Evolutionary conservation across 108 stramenopile genomes (phyloP).

Genomic region (Fistulifera solaris): DNA sequence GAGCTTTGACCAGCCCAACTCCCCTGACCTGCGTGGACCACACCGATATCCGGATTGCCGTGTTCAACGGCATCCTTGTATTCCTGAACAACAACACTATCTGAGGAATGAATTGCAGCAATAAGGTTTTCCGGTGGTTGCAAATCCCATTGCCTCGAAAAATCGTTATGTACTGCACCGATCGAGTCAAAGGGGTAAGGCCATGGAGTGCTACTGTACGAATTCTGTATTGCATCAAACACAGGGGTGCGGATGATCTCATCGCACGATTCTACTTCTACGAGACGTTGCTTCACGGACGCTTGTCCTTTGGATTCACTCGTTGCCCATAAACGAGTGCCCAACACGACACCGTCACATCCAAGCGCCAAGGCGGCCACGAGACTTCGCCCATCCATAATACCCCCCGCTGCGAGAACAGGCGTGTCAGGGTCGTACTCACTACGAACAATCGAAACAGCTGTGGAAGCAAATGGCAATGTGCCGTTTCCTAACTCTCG

Average conservation of each 20-base stretch:
- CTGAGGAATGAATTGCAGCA: constrained; percentile 8
- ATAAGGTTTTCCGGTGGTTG: constrained; percentile 20
- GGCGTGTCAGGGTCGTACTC: constrained; percentile 4
- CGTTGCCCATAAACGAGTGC: constrained; percentile 68
- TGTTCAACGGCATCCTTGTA: constrained; percentile 20
- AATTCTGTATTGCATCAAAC: constrained; percentile 59
- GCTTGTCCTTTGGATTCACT: constrained; percentile 37
- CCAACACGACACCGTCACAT: constrained; percentile 65
- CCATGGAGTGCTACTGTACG: constrained; percentile 33
- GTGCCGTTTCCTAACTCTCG: constrained; percentile 58
- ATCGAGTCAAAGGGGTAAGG: constrained; percentile 59
- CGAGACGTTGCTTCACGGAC: constrained; percentile 31
- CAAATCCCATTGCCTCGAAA: constrained; percentile 53
- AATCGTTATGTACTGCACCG: constrained; percentile 46
- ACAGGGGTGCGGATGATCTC: constrained; percentile 52
- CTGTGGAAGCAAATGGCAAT: constrained; percentile 38
- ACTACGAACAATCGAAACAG: constrained; percentile 18
- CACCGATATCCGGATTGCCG: constrained; percentile 16
- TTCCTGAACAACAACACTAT: constrained; percentile 8
- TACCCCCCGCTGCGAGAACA: constrained; percentile 67
- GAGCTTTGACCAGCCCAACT: constrained; percentile 45
- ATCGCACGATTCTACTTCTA: constrained; percentile 39
- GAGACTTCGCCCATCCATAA: constrained; percentile 55
- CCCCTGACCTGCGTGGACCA: constrained; percentile 53
- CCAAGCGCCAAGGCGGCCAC: constrained; percentile 55